These are phyloP conservation scores for Teratosphaeria nubilosa DNA, from an alignment of 2,329 filamentous ascomycete species.

Conservation along the genomic window DNA sequence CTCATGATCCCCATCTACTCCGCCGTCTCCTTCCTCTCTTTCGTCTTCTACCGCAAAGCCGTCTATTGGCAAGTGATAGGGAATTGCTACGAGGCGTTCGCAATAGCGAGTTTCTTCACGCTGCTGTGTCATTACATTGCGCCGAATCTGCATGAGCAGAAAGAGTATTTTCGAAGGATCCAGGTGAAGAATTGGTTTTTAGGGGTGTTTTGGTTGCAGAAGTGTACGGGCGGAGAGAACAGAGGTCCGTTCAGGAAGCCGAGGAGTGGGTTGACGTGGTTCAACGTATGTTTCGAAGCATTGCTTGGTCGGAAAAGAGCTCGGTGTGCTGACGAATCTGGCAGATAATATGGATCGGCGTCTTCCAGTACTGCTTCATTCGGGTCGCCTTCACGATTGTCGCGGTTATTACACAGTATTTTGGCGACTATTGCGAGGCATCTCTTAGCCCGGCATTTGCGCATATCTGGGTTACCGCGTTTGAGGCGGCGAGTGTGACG, in stretches of 20 bases:
- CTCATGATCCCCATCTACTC: conserved; percentile 44
- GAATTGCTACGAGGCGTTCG: conserved; percentile 83
- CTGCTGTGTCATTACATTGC: conserved; percentile 73
- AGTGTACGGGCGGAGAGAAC: conserved; percentile 57
- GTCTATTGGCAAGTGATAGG: conserved; percentile 74
- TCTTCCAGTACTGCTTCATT: conserved; percentile 81
- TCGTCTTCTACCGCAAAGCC: conserved; percentile 64
- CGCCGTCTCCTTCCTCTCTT: conserved; percentile 61
- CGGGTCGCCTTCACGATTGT: conserved; percentile 70
- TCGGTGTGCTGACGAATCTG: conserved; percentile 13
- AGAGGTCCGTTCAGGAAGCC: conserved; percentile 62
- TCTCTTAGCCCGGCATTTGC: conserved; percentile 68
- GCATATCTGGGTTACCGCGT: conserved; percentile 71
- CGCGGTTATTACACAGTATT: conserved; percentile 60
- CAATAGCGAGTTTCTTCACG: conserved; percentile 77
- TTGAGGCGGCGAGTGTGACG: conserved; percentile 63
- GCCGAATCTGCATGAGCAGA: conserved; percentile 67
- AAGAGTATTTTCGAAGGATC: conserved; percentile 66
- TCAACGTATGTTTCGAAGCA: conserved; percentile 50
- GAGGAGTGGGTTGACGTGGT: conserved; percentile 75
- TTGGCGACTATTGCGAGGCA: conserved; percentile 64
- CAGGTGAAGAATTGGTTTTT: conserved; percentile 60
- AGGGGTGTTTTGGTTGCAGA: conserved; percentile 61
- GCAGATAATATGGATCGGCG: conserved; percentile 63
- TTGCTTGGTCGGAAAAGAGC: neutral